Evolutionary conservation across 345 rosid species (phyloP).

Genomic region (Fremontodendron californicum): DNA sequence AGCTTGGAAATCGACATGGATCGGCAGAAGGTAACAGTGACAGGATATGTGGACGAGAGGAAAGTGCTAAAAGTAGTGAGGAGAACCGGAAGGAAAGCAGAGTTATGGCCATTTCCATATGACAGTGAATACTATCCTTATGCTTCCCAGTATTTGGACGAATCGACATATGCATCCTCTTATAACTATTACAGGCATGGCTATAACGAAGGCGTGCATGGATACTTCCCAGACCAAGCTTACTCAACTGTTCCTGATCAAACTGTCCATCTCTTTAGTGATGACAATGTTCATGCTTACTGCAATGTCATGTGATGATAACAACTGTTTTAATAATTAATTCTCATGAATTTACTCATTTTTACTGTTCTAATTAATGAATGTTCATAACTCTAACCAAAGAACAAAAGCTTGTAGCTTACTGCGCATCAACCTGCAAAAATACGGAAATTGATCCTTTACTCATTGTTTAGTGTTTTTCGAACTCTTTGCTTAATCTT

Average conservation of each 20-base stretch:
- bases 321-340: neutral
- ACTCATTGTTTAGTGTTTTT: too few relatives aligned
- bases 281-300: slow-evolving; percentile 77
- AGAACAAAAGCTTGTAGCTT: too few relatives aligned
- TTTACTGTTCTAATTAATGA: neutral
- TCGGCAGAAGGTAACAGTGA: slow-evolving; percentile 75
- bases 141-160: slow-evolving; percentile 48
- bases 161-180: slow-evolving; percentile 42
- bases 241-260: slow-evolving; percentile 51
- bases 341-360: neutral
- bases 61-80: slow-evolving; percentile 65
- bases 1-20: slow-evolving; percentile 69
- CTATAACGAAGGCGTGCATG: slow-evolving; percentile 47
- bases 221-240: slow-evolving; percentile 56
- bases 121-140: slow-evolving; percentile 67
- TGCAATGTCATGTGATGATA: slow-evolving; percentile 36
- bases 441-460: too few relatives aligned
- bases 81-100: slow-evolving; percentile 70
- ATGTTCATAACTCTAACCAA: too few relatives aligned
- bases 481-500: too few relatives aligned
- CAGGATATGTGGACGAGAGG: slow-evolving; percentile 58
- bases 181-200: slow-evolving; percentile 57
- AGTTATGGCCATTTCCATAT: slow-evolving; percentile 83
- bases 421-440: too few relatives aligned
- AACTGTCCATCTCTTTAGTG: slow-evolving; percentile 71